phyloP scores from a whole-genome alignment of 371 early-diverging fungal genomes.

The Saksenaea vasiformis region DNA sequence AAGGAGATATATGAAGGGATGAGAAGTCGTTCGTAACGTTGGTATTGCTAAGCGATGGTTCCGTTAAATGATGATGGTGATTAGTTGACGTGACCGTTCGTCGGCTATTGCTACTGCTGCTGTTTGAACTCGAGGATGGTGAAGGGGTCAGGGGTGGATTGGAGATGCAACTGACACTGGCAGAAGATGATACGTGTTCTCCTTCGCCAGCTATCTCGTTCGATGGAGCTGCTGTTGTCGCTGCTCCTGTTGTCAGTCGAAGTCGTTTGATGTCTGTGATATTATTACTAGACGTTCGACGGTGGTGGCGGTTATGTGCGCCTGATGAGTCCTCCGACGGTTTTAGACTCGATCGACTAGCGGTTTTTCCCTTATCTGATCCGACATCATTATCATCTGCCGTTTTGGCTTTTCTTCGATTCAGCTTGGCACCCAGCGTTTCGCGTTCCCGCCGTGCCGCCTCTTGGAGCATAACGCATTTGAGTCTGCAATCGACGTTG shows the following conservation, averaged over 20 bases:
- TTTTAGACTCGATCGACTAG: slow-evolving; percentile 3
- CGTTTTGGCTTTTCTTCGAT: slow-evolving; percentile 14
- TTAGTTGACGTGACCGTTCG: slow-evolving; percentile 32
- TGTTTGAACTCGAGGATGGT: slow-evolving; percentile 21
- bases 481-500: slow-evolving; percentile 70
- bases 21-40: slow-evolving; percentile 21
- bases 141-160: slow-evolving; percentile 8
- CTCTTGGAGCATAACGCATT: slow-evolving; percentile 74
- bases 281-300: slow-evolving; percentile 53
- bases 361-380: slow-evolving; percentile 5
- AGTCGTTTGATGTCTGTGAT: slow-evolving; percentile 44
- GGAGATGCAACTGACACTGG: slow-evolving; percentile 12
- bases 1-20: slow-evolving; percentile 12
- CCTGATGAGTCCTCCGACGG: not conserved
- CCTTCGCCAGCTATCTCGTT: slow-evolving; percentile 10
- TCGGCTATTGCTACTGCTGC: slow-evolving; percentile 15
- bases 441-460: slow-evolving; percentile 60
- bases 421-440: slow-evolving; percentile 38
- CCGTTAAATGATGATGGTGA: slow-evolving; percentile 11
- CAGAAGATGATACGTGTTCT: slow-evolving; percentile 12
- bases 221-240: slow-evolving; percentile 18
- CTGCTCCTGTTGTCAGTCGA: slow-evolving; percentile 23
- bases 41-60: slow-evolving; percentile 5
- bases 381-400: slow-evolving; percentile 1
- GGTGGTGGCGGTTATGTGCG: slow-evolving; percentile 30